Base-by-base conservation (phyloP, 2,329 filamentous ascomycete species). In the Graphilbum fragrans region DNA sequence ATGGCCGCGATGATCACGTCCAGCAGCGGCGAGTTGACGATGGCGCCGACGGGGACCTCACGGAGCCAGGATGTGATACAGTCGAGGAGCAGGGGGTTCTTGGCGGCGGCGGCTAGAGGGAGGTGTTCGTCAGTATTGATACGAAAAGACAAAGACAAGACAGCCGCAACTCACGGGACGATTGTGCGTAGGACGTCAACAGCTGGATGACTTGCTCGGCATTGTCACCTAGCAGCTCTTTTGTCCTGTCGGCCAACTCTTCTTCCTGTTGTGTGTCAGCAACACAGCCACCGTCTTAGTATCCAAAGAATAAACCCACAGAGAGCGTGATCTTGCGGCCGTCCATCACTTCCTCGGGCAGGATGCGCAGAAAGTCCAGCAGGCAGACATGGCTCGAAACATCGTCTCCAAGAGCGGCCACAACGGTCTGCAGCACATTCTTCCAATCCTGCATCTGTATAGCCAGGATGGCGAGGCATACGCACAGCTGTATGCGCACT, bases 261-360 rank as follows among this genome's bases (percentile, higher is more conserved):
- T 96, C 88, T 83, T 98, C 92, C 88, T 94, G 75, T 6, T 9
- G 4, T 4, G 4, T n/a, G 34, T 33, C 22, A 38, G 27, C 90
- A 86, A 70, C 92, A 94, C 88, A 77, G 86, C 88, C 67, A 98
- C 31, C 10, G 31, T 32, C 6, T 9, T 11, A 9, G 9, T 9
- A n/a, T 32, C n/a, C 31, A 29, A 29, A 8, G 31, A 16, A 6
- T 16, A 6, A 32, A 90, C 86, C 70, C 92, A 94, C 88, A 77
- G 86, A 88, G 67, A 98, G 75, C 73, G 87, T 94, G 74, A 98
- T 95, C 70, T 96, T 98, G 66, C 92, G 86, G 67, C 92, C 92
- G 73, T 98, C 90, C 53, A 86, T 96, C 58, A 98, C 92, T 74
- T 98, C 92, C 71, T 98, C 92, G 43, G 92, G 92, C 50, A 98